These are phyloP conservation scores for Solanum peruvianum DNA, from an alignment of 257 asterid genomes.

Conservation along the genomic window DNA sequence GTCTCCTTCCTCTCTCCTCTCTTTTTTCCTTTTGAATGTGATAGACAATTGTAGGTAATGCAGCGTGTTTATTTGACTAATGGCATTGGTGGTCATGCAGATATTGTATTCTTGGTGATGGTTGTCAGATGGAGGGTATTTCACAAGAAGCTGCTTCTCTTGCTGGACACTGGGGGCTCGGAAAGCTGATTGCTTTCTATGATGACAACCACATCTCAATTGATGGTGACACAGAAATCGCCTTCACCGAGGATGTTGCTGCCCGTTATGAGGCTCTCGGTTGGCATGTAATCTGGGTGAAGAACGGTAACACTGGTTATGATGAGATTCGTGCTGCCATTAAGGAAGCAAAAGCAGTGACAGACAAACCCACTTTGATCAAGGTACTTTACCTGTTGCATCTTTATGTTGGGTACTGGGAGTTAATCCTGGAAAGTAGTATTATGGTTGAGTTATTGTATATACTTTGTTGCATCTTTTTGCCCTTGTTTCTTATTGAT, in stretches of 20 bases:
- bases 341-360: conserved; percentile 77
- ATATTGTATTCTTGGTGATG: conserved; percentile 63
- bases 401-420: not conserved
- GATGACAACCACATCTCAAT: conserved; percentile 85
- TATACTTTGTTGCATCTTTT: not conserved
- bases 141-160: conserved; percentile 74
- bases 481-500: not conserved
- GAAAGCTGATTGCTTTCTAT: conserved; percentile 72
- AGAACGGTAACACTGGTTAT: conserved; percentile 75
- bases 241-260: conserved; percentile 67
- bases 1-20: not conserved
- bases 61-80: conserved; percentile 7
- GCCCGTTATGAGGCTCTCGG: conserved; percentile 75
- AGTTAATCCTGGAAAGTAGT: not conserved
- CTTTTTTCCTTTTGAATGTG: not conserved
- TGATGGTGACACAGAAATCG: conserved; percentile 82
- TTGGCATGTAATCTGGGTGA: conserved; percentile 89
- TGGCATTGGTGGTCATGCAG: conserved; percentile 19
- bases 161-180: conserved; percentile 93
- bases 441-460: not conserved
- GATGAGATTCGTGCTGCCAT: conserved; percentile 89
- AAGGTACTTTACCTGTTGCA: conserved; percentile 26
- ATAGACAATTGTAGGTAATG: not conserved
- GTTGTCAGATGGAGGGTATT: conserved; percentile 89
- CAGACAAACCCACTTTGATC: conserved; percentile 74